These are phyloP conservation scores for Mangifera indica DNA, from an alignment of 345 rosid genomes.

Conservation along the genomic window DNA sequence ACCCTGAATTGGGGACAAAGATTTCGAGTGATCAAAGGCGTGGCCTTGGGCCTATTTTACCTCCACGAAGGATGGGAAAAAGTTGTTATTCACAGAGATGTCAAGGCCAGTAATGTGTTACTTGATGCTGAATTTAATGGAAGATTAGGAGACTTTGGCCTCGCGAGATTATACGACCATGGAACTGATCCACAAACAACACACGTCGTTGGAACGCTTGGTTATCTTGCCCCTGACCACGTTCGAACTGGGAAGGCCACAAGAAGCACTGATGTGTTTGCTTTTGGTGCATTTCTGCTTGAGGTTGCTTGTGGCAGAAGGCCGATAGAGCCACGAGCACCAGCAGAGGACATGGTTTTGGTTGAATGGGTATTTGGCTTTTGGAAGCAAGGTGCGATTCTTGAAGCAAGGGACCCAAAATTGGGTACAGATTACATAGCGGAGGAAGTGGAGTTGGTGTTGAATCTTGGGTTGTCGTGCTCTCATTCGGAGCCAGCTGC, in stretches of 20 bases:
- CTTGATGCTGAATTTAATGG: conserved; percentile 55
- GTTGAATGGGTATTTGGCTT: conserved; percentile 46
- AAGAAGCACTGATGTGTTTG: conserved; percentile 46
- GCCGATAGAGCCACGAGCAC: conserved; percentile 35
- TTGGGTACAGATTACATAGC: conserved; percentile 34
- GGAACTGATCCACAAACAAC: conserved; percentile 61
- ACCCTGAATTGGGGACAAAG: conserved; percentile 57
- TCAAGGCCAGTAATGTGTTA: conserved; percentile 61
- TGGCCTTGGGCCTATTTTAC: conserved; percentile 54
- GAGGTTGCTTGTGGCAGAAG: conserved; percentile 62
- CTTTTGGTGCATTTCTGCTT: conserved; percentile 60
- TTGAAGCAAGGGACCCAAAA: conserved; percentile 44
- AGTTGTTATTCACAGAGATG: conserved; percentile 62
- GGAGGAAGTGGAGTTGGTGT: conserved; percentile 50
- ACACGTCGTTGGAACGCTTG: conserved; percentile 53
- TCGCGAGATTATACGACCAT: conserved; percentile 60
- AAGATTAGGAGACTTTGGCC: conserved; percentile 63
- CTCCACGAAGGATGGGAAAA: conserved; percentile 72
- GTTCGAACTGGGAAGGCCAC: conserved; percentile 54
- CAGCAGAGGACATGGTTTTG: conserved; percentile 28
- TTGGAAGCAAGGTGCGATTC: conserved; percentile 36
- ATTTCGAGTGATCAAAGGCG: conserved; percentile 49
- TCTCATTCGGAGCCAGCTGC: conserved; percentile 42
- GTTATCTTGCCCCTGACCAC: conserved; percentile 67
- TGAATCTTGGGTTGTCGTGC: conserved; percentile 61